phyloP scores from a whole-genome alignment of 2,329 filamentous ascomycete genomes.

The Penicillium sp. region DNA sequence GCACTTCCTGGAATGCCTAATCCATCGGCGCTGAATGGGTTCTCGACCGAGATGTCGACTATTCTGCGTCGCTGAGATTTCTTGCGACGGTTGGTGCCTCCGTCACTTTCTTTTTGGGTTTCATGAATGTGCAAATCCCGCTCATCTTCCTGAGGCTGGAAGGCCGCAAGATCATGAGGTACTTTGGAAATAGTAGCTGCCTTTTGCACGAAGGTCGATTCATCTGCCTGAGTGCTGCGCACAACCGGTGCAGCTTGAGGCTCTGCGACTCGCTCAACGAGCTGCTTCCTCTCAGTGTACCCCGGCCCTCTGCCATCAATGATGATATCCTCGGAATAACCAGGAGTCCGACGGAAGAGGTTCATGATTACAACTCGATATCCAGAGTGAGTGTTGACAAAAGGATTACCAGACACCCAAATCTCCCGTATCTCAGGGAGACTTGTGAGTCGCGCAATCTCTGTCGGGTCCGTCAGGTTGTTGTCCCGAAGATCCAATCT shows the following conservation, averaged over 20 bases:
- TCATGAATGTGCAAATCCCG: constrained; percentile 14
- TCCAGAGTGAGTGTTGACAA: constrained; percentile 79
- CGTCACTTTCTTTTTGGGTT: constrained; percentile 27
- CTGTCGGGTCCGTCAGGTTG: constrained; percentile 82
- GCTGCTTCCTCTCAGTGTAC: constrained; percentile 80
- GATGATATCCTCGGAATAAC: constrained; percentile 84
- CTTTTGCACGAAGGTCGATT: constrained; percentile 68
- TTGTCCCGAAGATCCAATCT: constrained; percentile 91
- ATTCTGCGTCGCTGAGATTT: constrained; percentile 59
- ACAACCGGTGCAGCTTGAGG: constrained; percentile 76
- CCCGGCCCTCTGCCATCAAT: constrained; percentile 82
- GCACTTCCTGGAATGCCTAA: constrained; percentile 28
- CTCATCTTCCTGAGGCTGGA: constrained; percentile 17
- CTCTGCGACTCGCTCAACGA: constrained; percentile 79
- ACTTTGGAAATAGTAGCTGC: constrained; percentile 43
- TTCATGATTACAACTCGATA: constrained; percentile 95
- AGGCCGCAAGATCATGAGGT: constrained; percentile 11
- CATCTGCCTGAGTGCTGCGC: constrained; percentile 65
- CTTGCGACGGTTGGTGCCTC: constrained; percentile 42
- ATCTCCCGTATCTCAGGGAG: constrained; percentile 91
- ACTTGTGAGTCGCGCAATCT: constrained; percentile 83
- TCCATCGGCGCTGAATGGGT: constrained; percentile 35
- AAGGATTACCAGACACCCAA: constrained; percentile 90
- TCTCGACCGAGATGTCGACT: constrained; percentile 56
- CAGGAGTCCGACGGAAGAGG: constrained; percentile 84